Evolutionary conservation across 768 basidiomycete genomes (phyloP).

Genomic region (Tylopilus felleus): DNA sequence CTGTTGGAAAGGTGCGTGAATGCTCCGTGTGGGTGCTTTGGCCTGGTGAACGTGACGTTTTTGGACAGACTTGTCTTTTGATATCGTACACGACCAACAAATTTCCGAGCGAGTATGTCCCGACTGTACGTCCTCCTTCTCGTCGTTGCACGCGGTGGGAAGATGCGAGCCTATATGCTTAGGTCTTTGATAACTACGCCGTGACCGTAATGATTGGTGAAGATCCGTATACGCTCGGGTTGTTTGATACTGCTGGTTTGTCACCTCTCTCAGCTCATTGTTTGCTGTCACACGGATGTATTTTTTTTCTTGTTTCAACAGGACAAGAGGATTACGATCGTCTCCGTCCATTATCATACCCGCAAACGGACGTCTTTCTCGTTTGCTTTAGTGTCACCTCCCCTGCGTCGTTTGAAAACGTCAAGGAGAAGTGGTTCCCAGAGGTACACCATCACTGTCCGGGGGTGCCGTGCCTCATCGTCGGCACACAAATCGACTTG

Average conservation of each 20-base stretch:
- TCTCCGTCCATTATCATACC: constrained; percentile 97
- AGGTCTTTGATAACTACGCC: constrained; percentile 97
- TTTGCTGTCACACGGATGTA: constrained; percentile 7
- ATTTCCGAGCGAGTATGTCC: constrained; percentile 98
- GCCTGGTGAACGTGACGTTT: constrained; percentile 3
- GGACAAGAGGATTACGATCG: constrained; percentile 99
- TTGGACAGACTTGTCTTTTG: constrained; percentile 80
- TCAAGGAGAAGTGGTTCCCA: constrained; percentile 99
- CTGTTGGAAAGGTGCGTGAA: constrained; percentile 87
- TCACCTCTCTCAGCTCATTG: constrained; percentile 14
- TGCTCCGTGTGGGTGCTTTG: not conserved
- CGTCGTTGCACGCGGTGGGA: constrained; percentile 6
- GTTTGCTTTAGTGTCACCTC: constrained; percentile 99
- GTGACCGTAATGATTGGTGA: constrained; percentile 99
- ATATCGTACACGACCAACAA: constrained; percentile 98
- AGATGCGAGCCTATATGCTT: constrained; percentile 22
- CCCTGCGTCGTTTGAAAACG: constrained; percentile 99
- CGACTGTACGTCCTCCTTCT: constrained; percentile 65
- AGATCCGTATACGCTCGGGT: constrained; percentile 95
- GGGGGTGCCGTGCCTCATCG: constrained; percentile 97
- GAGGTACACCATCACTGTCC: constrained; percentile 99
- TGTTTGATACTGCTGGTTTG: constrained; percentile 98
- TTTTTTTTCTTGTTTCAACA: constrained; percentile 30
- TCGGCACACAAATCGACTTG: constrained; percentile 97
- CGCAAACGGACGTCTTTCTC: constrained; percentile 98